Evolutionary conservation across 805 yeast species (phyloP), one percentile per base, ranked within the genome.

Genomic region (Kluyveromyces lactis): DNA sequence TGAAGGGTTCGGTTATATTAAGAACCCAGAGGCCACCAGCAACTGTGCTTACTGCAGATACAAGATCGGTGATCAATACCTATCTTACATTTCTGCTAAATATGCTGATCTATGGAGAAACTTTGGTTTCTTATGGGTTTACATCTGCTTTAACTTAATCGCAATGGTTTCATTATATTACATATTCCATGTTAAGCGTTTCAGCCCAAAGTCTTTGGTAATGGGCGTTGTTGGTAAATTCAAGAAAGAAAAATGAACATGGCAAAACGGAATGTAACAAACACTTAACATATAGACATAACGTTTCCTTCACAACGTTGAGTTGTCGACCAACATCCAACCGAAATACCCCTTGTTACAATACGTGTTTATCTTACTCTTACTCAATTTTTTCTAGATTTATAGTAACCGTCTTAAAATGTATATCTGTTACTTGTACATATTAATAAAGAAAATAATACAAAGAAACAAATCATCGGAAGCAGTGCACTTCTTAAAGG

Each of bases 21-120:
- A 51, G 1, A 66, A 81, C 52, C 76, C 80, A 6, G 51, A 63
- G 30, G 77, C 72, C 19, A 67, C 75, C 1, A 32, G 56, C 1
- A 43, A 60, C 27, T 77, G 82, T 63, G 71, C 68, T 11, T 74
- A 68, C 56, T 77, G 82, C 50, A 46, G 53, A 35, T 69, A 59
- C 51, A 40, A 49, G n/a, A 62, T 60, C 38, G 77, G 75, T 34
- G 77, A 74, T 50, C 66, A 68, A 23, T 75, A 64, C 46, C 62
- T 81, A 48, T 41, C 46, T 0, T 58, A 63, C 17, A 61, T 72
- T 36, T 64, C 67, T 43, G 64, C 73, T 37, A 53, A 60, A n/a
- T 77, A 64, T 58, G 41, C 56, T 33, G 52, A 72, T 42, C 62
- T 77, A 30, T 81, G 86, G 86, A 72, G 86, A 62, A 76, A 80